Evolutionary conservation across 2,329 filamentous ascomycete genomes (phyloP).

Genomic region (Simplicillium aogashimaense): DNA sequence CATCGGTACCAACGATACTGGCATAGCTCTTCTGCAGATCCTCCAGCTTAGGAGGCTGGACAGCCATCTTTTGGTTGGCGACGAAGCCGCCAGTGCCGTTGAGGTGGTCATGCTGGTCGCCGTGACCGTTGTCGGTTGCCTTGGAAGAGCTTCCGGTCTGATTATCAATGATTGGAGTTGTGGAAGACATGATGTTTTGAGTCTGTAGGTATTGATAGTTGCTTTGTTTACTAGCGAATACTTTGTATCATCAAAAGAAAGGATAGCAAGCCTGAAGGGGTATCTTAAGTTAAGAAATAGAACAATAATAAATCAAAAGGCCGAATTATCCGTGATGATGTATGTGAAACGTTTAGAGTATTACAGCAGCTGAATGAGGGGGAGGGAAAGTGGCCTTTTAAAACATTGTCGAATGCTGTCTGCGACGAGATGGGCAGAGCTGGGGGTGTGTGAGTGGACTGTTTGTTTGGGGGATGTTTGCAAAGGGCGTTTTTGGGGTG

Average conservation of each 20-base stretch:
- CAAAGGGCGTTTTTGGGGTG: no score
- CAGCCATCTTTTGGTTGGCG: constrained; percentile 48
- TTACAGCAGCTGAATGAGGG: not conserved
- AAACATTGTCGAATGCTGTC: no score
- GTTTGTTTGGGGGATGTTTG: no score
- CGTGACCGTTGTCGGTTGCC: constrained; percentile 15
- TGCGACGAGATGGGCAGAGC: no score
- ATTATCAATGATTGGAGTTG: constrained; percentile 5
- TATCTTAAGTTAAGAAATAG: no score
- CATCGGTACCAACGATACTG: constrained; percentile 51
- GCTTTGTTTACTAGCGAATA: not conserved
- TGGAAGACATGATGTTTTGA: constrained; percentile 7
- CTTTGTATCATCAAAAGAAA: no score
- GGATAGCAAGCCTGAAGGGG: no score
- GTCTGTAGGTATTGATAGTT: constrained; percentile 3
- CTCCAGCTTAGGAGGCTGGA: constrained; percentile 71
- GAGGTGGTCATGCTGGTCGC: constrained; percentile 1
- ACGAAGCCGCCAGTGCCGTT: constrained; percentile 32
- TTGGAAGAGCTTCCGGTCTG: constrained; percentile 14
- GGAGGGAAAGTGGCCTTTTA: not conserved
- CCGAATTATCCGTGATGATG: not conserved
- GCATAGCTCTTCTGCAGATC: constrained; percentile 83
- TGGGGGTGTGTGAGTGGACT: no score
- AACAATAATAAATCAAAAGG: not conserved
- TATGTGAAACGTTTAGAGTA: not conserved